A percentile compares a stretch with the other conserved stretches of the same genome.
phyloP scores from a whole-genome alignment of 768 basidiomycete species.

The Rhodocollybia butyracea region DNA sequence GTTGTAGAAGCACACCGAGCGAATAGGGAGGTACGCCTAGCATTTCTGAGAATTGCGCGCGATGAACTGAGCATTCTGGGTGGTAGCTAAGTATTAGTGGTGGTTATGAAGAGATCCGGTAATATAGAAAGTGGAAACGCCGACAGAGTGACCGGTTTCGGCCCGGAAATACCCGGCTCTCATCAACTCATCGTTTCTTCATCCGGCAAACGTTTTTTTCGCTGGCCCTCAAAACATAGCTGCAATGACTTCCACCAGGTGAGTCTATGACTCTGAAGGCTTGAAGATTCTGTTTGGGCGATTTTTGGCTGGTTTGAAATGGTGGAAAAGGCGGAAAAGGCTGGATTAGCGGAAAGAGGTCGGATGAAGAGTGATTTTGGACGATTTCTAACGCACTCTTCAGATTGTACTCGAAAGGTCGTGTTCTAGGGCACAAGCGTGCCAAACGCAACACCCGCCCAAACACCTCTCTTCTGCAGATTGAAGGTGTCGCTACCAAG shows the following conservation, averaged over 20 bases:
- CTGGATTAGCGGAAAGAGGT: background rate
- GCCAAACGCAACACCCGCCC: slow-evolving; percentile 95
- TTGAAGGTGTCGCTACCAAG: slow-evolving; percentile 92
- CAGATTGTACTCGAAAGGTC: slow-evolving; percentile 95
- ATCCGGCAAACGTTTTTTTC: background rate
- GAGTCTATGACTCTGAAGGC: background rate
- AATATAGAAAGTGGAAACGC: background rate
- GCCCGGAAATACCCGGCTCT: too few species aligned
- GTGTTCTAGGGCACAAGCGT: slow-evolving; percentile 97
- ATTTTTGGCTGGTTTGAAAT: background rate
- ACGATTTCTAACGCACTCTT: slow-evolving; percentile 7
- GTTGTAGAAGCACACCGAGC: slow-evolving; percentile 4
- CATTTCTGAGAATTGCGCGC: background rate
- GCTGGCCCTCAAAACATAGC: slow-evolving; percentile 4
- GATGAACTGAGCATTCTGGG: background rate
- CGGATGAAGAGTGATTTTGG: slow-evolving; percentile 7
- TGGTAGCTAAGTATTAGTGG: background rate
- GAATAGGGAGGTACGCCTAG: background rate
- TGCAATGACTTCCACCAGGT: slow-evolving; percentile 10
- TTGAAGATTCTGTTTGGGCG: background rate
- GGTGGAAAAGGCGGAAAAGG: background rate
- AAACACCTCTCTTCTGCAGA: slow-evolving; percentile 94
- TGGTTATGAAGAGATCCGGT: background rate
- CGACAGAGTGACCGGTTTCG: too few species aligned
- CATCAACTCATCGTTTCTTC: too few species aligned